Conservation (phyloP, 345 rosid genomes). For the Eucalyptus cloeziana region DNA sequence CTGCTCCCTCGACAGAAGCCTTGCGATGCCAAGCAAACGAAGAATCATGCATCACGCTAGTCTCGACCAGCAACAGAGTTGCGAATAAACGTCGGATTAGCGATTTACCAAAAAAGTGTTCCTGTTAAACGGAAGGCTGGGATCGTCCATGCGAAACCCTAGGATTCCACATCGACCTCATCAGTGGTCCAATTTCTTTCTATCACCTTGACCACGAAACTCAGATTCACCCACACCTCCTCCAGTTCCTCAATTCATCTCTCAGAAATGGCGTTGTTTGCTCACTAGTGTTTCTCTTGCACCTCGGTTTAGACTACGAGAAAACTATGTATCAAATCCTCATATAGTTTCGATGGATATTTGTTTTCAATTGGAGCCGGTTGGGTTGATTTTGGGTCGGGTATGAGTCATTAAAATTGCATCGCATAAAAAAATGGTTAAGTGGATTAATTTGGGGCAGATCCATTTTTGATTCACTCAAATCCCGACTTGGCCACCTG, state of each 20-base stretch:
- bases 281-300: background rate
- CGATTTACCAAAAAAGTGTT: background rate
- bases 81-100: background rate
- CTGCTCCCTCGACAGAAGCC: background rate
- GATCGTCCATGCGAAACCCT: background rate
- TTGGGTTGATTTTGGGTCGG: background rate
- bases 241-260: background rate
- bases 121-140: background rate
- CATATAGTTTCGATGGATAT: background rate
- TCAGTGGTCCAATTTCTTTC: background rate
- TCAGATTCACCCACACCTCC: background rate
- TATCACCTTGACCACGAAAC: background rate
- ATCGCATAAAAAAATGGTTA: background rate
- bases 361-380: background rate
- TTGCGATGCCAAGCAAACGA: background rate
- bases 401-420: background rate
- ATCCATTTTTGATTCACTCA: background rate
- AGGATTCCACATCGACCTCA: background rate
- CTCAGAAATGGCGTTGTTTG: background rate
- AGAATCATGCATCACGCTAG: background rate
- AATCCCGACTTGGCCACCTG: background rate
- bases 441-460: background rate
- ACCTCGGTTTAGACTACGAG: background rate
- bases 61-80: background rate
- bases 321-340: slow-evolving; percentile 27